Evolutionary conservation across 2,329 filamentous ascomycete genomes (phyloP).

Genomic region (Neophaeococcomyces mojaviensis): DNA sequence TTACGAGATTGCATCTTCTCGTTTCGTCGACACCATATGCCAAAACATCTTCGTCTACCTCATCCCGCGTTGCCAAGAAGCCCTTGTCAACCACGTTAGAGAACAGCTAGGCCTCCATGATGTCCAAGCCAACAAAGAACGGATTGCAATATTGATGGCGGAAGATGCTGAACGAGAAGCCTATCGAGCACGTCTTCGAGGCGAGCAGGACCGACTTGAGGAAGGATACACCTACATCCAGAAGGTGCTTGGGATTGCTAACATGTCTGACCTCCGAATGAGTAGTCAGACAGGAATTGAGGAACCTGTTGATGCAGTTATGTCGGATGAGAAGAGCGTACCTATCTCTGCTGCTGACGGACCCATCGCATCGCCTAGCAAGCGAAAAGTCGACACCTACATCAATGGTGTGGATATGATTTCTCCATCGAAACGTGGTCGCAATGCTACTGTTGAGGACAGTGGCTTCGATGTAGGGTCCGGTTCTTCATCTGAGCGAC

Average conservation of each 20-base stretch:
- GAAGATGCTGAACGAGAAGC: conserved; percentile 7
- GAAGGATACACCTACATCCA: conserved; percentile 2
- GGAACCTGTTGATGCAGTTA: not conserved
- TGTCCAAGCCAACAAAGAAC: not conserved
- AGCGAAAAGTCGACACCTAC: not conserved
- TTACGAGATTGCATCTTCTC: conserved; percentile 32
- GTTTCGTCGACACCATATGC: conserved; percentile 34
- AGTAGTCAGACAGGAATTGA: not conserved
- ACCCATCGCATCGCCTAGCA: not conserved
- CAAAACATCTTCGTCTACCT: conserved; percentile 31
- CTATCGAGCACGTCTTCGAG: not conserved
- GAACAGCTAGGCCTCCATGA: not conserved
- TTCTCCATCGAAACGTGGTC: not conserved
- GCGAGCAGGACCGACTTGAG: not conserved
- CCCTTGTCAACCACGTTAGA: conserved; percentile 18
- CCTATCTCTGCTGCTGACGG: not conserved
- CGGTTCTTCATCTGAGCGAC: too few relatives aligned
- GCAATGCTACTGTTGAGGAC: too few relatives aligned
- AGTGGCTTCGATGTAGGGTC: too few relatives aligned
- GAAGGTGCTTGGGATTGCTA: not conserved
- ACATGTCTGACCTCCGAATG: not conserved
- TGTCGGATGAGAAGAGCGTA: not conserved
- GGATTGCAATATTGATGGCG: conserved; percentile 1
- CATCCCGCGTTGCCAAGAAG: conserved; percentile 29
- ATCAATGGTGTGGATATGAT: not conserved